Conservation (phyloP, 164 flowering plant genomes). For the Liriodendron chinense region DNA sequence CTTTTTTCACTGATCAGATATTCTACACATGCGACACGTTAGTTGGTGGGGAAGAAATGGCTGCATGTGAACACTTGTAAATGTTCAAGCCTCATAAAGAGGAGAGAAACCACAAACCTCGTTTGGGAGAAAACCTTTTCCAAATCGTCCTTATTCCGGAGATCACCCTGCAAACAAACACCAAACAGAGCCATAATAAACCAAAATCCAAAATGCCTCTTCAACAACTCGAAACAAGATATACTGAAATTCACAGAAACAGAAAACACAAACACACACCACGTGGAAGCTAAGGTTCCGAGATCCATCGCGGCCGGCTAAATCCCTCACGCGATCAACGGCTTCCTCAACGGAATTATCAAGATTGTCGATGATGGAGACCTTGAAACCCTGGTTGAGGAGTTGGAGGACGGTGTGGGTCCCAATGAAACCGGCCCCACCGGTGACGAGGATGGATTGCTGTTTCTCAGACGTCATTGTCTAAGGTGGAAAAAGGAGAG, state of each 20-base stretch:
- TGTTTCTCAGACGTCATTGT: slow-evolving; percentile 24
- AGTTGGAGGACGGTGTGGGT: slow-evolving; percentile 87
- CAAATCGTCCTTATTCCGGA: slow-evolving; percentile 75
- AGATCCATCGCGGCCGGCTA: slow-evolving; percentile 63
- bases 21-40: too few species aligned
- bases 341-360: slow-evolving; percentile 72
- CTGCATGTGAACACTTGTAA: background rate
- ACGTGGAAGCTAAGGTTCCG: slow-evolving; percentile 50
- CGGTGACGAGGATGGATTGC: slow-evolving; percentile 66
- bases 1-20: too few species aligned
- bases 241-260: background rate
- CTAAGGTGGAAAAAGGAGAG: background rate
- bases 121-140: slow-evolving; percentile 66
- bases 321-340: slow-evolving; percentile 49
- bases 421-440: slow-evolving; percentile 96
- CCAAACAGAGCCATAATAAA: slow-evolving; percentile 6
- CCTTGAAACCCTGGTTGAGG: slow-evolving; percentile 57
- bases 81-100: background rate
- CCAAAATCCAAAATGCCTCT: background rate
- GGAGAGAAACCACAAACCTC: slow-evolving; percentile 28
- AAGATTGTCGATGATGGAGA: slow-evolving; percentile 71
- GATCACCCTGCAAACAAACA: slow-evolving; percentile 54
- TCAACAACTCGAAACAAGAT: background rate
- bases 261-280: slow-evolving; percentile 13
- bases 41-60: too few species aligned